phyloP scores from a whole-genome alignment of 2,329 filamentous ascomycete species.

The Fusarium kyushuense region DNA sequence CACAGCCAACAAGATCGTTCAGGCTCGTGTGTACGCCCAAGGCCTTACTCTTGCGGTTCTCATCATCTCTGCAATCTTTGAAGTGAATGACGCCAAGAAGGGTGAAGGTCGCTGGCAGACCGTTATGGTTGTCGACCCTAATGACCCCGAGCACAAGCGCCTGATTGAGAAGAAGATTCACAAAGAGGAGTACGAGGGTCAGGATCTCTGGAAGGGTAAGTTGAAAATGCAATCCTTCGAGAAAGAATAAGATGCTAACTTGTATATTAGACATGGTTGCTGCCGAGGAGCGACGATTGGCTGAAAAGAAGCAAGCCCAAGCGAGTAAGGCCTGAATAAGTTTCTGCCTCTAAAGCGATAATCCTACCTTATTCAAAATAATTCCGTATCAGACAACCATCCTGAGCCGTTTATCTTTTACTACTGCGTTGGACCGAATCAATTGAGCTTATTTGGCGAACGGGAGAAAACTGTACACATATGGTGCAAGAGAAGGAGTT shows the following conservation, averaged over 20 bases:
- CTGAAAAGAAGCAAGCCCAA: constrained; percentile 52
- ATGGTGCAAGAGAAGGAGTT: constrained; percentile 5
- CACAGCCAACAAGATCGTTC: constrained; percentile 87
- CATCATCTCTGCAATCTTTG: constrained; percentile 83
- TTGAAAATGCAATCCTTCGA: background rate
- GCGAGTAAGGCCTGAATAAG: constrained; percentile 41
- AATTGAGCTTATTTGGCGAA: constrained; percentile 5
- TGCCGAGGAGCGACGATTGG: constrained; percentile 75
- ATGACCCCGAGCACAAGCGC: constrained; percentile 85
- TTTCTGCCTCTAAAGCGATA: background rate
- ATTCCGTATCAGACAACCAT: constrained; percentile 1
- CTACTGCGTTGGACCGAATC: constrained; percentile 13
- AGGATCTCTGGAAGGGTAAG: constrained; percentile 92
- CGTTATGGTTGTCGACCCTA: constrained; percentile 81
- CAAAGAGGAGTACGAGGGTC: constrained; percentile 86
- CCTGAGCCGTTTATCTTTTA: constrained; percentile 20
- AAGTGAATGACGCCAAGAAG: constrained; percentile 80
- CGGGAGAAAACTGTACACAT: constrained; percentile 14
- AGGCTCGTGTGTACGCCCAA: constrained; percentile 95
- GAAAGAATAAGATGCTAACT: constrained; percentile 20
- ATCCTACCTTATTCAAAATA: background rate
- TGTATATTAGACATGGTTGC: constrained; percentile 77
- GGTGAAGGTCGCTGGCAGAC: constrained; percentile 87
- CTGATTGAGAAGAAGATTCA: constrained; percentile 89
- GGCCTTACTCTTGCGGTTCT: constrained; percentile 87